phyloP scores from a whole-genome alignment of 2,329 filamentous ascomycete species.

The Cercospora sp. region DNA sequence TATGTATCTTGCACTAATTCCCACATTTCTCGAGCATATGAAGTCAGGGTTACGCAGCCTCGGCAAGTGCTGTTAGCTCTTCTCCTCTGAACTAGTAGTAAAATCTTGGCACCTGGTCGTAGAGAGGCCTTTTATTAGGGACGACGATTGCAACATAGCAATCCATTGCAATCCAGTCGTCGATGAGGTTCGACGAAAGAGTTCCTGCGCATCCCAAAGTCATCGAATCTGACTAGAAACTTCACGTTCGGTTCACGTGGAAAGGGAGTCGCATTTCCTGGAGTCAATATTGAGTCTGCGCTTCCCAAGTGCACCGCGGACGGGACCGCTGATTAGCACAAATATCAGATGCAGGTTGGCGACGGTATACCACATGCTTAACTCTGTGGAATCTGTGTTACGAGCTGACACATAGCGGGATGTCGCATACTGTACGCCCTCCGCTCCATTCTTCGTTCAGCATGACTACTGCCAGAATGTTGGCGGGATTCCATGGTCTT shows the following conservation, averaged over 20 bases:
- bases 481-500: neutral
- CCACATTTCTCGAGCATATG: neutral
- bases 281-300: neutral
- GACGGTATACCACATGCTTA: neutral
- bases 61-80: neutral
- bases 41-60: neutral
- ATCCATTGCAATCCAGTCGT: neutral
- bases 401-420: neutral
- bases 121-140: neutral
- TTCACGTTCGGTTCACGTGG: neutral
- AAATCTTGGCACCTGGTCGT: neutral
- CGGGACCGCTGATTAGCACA: neutral
- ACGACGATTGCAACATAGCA: neutral
- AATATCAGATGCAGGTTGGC: neutral
- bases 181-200: neutral
- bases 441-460: neutral
- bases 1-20: neutral
- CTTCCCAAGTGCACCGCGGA: neutral
- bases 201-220: neutral
- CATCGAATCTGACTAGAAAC: neutral
- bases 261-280: neutral
- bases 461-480: neutral
- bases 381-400: neutral
- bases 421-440: neutral
- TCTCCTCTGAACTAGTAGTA: neutral